phyloP scores from a whole-genome alignment of 2,329 filamentous ascomycete genomes.

The Aspergillus sp. region DNA sequence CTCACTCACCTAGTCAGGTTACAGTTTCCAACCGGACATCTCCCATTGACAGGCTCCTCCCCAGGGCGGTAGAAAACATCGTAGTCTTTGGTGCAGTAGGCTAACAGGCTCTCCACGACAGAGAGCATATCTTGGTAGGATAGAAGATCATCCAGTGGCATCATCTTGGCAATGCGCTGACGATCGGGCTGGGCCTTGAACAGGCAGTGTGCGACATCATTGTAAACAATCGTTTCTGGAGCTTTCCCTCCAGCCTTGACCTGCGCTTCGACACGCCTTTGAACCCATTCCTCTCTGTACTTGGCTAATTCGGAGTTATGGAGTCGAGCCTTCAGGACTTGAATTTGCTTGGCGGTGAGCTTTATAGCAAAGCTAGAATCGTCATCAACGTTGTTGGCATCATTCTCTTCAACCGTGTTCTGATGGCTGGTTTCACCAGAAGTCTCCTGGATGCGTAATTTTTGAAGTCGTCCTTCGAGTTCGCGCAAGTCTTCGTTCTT shows the following conservation, averaged over 20 bases:
- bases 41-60: background rate
- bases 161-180: conserved; percentile 3
- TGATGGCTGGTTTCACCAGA: background rate
- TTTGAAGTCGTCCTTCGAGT: conserved; percentile 8
- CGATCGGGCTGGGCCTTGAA: conserved; percentile 7
- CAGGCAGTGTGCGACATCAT: conserved; percentile 3
- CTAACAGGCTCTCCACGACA: background rate
- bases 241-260: conserved; percentile 5
- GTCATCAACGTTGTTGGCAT: conserved; percentile 2
- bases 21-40: background rate
- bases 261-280: conserved; percentile 4
- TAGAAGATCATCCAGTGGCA: conserved; percentile 1
- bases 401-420: background rate
- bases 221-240: conserved; percentile 1
- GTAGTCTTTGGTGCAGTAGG: background rate
- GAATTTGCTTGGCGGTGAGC: conserved; percentile 10
- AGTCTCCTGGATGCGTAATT: background rate
- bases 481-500: conserved; percentile 7
- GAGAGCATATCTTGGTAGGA: conserved; percentile 8
- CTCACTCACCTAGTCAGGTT: background rate
- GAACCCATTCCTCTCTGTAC: conserved; percentile 4
- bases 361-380: conserved; percentile 9
- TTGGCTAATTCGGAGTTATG: conserved; percentile 2
- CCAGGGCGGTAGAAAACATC: background rate
- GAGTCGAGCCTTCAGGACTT: conserved; percentile 4